Evolutionary conservation across 805 yeast species (phyloP).

Genomic region (Candida sphagnicola): DNA sequence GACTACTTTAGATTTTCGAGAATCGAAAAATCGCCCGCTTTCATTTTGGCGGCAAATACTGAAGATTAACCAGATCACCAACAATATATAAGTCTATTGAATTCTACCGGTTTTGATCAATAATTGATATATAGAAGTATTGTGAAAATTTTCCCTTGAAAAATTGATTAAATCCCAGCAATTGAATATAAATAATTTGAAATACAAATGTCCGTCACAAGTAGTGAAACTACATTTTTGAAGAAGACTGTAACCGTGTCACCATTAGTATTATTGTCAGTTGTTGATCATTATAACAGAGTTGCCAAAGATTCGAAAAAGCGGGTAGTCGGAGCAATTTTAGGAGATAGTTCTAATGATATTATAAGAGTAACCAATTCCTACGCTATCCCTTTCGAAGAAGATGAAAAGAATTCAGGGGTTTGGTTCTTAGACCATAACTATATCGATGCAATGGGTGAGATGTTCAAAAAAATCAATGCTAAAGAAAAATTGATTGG

Average conservation of each 20-base stretch:
- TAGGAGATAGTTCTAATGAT: constrained; percentile 68
- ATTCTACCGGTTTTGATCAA: too few species aligned
- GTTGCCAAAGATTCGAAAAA: constrained; percentile 66
- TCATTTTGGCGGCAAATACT: neutral
- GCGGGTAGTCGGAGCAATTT: constrained; percentile 89
- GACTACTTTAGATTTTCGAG: neutral
- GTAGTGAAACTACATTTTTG: constrained; percentile 35
- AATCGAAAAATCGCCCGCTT: neutral
- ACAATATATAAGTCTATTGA: neutral
- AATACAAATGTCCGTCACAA: neutral
- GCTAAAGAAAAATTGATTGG: constrained; percentile 96
- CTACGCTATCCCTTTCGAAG: constrained; percentile 97
- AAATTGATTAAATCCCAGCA: neutral
- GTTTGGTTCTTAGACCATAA: constrained; percentile 98
- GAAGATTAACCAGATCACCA: too few species aligned
- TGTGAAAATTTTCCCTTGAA: too few species aligned
- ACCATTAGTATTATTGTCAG: constrained; percentile 89
- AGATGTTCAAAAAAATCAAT: constrained; percentile 95
- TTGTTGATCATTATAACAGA: constrained; percentile 92
- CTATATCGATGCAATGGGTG: constrained; percentile 92
- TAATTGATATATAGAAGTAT: too few species aligned
- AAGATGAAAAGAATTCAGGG: constrained; percentile 83
- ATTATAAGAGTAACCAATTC: constrained; percentile 79
- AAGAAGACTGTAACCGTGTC: constrained; percentile 80
- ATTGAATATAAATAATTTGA: neutral